A percentile compares a stretch with the other conserved stretches of the same genome.
Conservation (phyloP, 192 early-diverging fungal species). For the Coemansia sp. region DNA sequence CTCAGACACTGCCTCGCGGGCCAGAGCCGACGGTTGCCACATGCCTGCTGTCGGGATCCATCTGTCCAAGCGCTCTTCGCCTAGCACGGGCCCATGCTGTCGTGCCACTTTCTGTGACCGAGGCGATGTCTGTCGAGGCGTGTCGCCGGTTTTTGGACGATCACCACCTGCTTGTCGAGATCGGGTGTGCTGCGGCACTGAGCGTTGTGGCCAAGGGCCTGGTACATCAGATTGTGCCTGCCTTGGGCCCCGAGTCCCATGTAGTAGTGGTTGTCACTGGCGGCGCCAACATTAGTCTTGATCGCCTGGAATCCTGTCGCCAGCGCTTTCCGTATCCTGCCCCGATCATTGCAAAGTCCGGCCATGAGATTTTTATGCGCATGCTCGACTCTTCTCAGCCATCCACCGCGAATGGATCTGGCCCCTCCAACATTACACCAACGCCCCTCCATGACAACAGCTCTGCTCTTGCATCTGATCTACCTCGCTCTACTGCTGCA, state of each 20-base stretch:
- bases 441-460: background rate
- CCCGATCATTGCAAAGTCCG: slow-evolving; percentile 68
- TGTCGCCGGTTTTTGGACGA: slow-evolving; percentile 41
- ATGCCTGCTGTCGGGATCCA: slow-evolving; percentile 52
- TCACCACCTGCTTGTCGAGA: slow-evolving; percentile 56
- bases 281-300: slow-evolving; percentile 65
- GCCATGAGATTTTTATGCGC: slow-evolving; percentile 62
- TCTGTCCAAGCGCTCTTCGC: slow-evolving; percentile 21
- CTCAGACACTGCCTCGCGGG: background rate
- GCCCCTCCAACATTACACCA: no score
- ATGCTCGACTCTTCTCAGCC: slow-evolving; percentile 34
- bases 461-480: background rate
- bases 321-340: slow-evolving; percentile 59
- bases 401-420: background rate
- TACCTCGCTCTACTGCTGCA: no score
- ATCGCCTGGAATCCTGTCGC: slow-evolving; percentile 58
- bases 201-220: slow-evolving; percentile 62
- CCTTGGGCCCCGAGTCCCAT: slow-evolving; percentile 55
- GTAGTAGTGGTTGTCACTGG: slow-evolving; percentile 71
- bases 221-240: slow-evolving; percentile 61
- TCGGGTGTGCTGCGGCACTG: slow-evolving; percentile 63
- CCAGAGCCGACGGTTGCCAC: slow-evolving; percentile 47
- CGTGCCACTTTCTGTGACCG: slow-evolving; percentile 22
- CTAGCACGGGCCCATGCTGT: slow-evolving; percentile 24
- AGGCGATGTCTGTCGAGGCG: slow-evolving; percentile 57